A percentile compares a stretch with the other conserved stretches of the same genome.
Evolutionary conservation across 2,329 filamentous ascomycete species (phyloP).

Genomic region (Nothophaeocryptopus gaeumannii): DNA sequence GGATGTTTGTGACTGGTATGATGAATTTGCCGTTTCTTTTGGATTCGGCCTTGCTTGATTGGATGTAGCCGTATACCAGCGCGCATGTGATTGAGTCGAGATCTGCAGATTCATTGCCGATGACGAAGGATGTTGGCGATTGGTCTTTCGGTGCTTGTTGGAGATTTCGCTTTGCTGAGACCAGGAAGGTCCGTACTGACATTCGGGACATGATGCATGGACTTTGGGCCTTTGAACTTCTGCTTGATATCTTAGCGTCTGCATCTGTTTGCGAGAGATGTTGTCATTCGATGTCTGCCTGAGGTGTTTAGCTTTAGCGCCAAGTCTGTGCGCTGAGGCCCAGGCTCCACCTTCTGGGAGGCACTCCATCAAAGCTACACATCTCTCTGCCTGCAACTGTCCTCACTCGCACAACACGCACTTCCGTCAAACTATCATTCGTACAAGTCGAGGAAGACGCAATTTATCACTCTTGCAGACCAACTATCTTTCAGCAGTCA

Average conservation of each 20-base stretch:
- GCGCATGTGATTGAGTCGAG: constrained; percentile 77
- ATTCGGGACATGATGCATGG: constrained; percentile 39
- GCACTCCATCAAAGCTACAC: too few species aligned
- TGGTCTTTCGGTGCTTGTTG: constrained; percentile 40
- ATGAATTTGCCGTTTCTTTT: constrained; percentile 54
- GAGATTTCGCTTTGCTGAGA: constrained; percentile 44
- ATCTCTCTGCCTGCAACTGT: too few species aligned
- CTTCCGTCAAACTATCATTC: too few species aligned
- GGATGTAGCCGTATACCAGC: constrained; percentile 70
- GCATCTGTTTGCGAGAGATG: not conserved
- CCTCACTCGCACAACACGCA: too few species aligned
- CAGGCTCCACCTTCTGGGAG: too few species aligned
- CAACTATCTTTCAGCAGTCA: too few species aligned
- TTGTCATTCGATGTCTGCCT: too few species aligned
- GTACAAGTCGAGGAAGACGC: too few species aligned
- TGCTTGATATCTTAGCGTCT: not conserved
- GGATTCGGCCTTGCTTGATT: constrained; percentile 54
- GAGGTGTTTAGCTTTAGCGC: too few species aligned
- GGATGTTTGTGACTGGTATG: constrained; percentile 71
- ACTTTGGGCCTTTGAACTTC: too few species aligned
- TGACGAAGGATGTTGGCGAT: constrained; percentile 48
- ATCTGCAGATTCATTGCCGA: constrained; percentile 63
- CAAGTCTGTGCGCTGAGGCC: too few species aligned
- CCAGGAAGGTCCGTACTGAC: constrained; percentile 47
- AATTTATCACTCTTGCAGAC: too few species aligned